phyloP scores from a whole-genome alignment of 2,329 filamentous ascomycete species.

The Albifimbria verrucaria region DNA sequence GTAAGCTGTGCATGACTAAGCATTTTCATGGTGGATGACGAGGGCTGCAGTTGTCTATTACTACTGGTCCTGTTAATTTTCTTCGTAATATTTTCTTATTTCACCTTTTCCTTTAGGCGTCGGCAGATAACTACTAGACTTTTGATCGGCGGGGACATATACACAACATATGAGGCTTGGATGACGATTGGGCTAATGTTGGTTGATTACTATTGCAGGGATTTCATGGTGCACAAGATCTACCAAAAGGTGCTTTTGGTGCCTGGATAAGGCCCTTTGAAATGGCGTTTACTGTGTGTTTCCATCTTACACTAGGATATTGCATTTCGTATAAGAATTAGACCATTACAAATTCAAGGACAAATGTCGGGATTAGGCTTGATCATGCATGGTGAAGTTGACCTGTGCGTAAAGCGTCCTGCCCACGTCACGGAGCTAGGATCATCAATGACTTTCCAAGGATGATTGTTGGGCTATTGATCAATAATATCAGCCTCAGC shows the following conservation, averaged over 20 bases:
- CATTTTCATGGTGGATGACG: not conserved
- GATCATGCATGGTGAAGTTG: too few species aligned
- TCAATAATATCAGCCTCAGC: not conserved
- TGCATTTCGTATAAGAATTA: too few species aligned
- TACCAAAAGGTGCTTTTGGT: not conserved
- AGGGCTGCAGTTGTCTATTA: not conserved
- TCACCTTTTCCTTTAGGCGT: not conserved
- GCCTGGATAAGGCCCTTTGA: not conserved
- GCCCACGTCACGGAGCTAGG: too few species aligned
- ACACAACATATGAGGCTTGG: not conserved
- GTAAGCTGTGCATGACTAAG: conserved; percentile 21
- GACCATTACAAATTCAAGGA: too few species aligned
- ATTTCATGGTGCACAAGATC: not conserved
- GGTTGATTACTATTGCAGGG: not conserved
- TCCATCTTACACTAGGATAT: not conserved
- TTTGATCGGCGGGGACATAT: not conserved
- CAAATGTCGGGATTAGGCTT: too few species aligned
- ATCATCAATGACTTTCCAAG: not conserved
- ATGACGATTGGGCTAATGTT: not conserved
- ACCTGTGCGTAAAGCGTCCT: too few species aligned
- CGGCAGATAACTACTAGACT: not conserved
- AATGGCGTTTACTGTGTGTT: not conserved
- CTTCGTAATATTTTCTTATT: not conserved
- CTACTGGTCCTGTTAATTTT: not conserved
- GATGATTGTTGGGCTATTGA: not conserved